Percentiles rank a stretch among this genome's conserved stretches.
Conservation (phyloP, 2,329 filamentous ascomycete species). For the Biscogniauxia sp. region DNA sequence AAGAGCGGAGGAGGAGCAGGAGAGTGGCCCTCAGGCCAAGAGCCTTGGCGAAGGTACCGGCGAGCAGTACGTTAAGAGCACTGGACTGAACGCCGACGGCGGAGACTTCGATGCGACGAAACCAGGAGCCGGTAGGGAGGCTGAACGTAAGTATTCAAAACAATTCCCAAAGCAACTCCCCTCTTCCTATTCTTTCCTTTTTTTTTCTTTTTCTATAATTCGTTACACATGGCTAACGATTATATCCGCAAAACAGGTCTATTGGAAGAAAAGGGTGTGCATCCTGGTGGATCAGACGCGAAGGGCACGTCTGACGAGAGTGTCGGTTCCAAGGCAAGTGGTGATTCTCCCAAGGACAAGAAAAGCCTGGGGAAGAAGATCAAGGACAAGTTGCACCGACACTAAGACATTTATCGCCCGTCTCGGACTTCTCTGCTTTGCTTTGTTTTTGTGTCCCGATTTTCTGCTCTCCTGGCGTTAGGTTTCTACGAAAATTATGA, state of each 20-base stretch:
- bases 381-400: constrained; percentile 65
- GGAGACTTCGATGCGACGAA: constrained; percentile 65
- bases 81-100: constrained; percentile 61
- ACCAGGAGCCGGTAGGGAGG: constrained; percentile 64
- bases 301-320: constrained; percentile 2
- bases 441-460: not conserved
- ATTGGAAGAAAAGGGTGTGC: constrained; percentile 51
- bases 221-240: constrained; percentile 6
- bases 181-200: no score
- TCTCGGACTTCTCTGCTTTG: no score
- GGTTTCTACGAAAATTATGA: no score
- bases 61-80: constrained; percentile 55
- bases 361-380: constrained; percentile 60
- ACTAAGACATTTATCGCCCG: constrained; percentile 24
- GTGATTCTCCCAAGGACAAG: constrained; percentile 37
- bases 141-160: constrained; percentile 64
- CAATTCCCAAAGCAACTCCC: no score
- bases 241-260: constrained; percentile 42
- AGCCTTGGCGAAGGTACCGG: constrained; percentile 48
- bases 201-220: no score
- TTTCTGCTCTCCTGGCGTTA: not conserved
- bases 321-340: constrained; percentile 20
- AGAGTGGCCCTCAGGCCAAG: constrained; percentile 28
- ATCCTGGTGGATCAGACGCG: constrained; percentile 12
- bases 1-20: constrained; percentile 18